Evolutionary conservation across 1,284 basidiomycete species (phyloP).

Genomic region (Phellinidium pouzarii): DNA sequence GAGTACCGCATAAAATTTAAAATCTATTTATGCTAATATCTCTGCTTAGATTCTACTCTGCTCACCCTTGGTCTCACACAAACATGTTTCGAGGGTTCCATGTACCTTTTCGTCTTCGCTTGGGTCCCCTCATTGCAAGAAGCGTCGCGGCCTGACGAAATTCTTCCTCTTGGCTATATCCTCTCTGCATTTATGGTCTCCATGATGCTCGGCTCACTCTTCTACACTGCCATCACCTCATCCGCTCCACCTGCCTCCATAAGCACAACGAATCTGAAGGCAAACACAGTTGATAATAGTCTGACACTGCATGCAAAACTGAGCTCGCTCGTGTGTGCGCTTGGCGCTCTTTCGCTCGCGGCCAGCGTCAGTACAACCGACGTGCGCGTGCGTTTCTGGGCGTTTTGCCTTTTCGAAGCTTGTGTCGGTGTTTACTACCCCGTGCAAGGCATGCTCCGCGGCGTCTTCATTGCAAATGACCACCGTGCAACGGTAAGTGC

Average conservation of each 20-base stretch:
- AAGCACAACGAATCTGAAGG: slow-evolving; percentile 11
- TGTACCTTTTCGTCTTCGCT: slow-evolving; percentile 78
- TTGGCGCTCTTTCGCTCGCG: slow-evolving; percentile 51
- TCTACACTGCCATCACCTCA: slow-evolving; percentile 39
- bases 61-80: slow-evolving; percentile 66
- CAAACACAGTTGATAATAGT: slow-evolving; percentile 11
- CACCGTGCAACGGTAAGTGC: slow-evolving; percentile 61
- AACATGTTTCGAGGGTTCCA: slow-evolving; percentile 73
- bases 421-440: slow-evolving; percentile 78
- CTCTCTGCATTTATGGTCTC: slow-evolving; percentile 74
- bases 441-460: slow-evolving; percentile 68
- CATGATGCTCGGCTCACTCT: slow-evolving; percentile 71
- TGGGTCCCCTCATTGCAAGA: slow-evolving; percentile 74
- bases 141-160: slow-evolving; percentile 31
- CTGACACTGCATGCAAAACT: slow-evolving; percentile 60
- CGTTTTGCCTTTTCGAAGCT: slow-evolving; percentile 67
- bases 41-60: slow-evolving; percentile 46
- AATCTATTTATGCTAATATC: slow-evolving; percentile 9
- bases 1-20: slow-evolving; percentile 19
- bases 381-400: slow-evolving; percentile 56
- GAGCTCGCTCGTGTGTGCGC: slow-evolving; percentile 54
- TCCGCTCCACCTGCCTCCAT: slow-evolving; percentile 17
- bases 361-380: slow-evolving; percentile 39
- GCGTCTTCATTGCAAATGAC: slow-evolving; percentile 62
- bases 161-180: slow-evolving; percentile 65